These are phyloP conservation scores for Aspergillus novoparasiticus DNA, from an alignment of 2,329 filamentous ascomycete species.

Conservation along the genomic window DNA sequence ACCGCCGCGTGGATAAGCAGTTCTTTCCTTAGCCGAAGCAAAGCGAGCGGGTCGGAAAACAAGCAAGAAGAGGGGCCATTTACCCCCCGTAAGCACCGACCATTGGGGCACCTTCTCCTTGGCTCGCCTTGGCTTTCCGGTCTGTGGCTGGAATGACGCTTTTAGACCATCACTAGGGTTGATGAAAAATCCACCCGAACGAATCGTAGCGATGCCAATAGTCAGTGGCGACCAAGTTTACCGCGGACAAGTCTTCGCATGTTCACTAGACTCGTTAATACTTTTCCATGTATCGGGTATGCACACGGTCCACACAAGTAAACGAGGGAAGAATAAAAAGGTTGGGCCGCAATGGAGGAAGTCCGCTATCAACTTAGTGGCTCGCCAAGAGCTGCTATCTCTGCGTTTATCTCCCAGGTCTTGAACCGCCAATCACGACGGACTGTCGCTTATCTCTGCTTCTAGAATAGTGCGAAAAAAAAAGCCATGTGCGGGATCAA, in stretches of 20 bases:
- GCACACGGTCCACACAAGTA: too few relatives aligned
- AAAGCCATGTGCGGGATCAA: background rate
- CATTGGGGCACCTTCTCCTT: conserved; percentile 5
- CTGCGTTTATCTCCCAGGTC: background rate
- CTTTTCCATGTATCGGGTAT: background rate
- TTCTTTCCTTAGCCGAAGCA: conserved; percentile 6
- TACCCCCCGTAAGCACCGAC: background rate
- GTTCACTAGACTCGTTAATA: background rate
- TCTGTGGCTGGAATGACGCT: background rate
- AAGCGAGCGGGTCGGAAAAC: conserved; percentile 6
- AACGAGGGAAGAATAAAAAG: background rate
- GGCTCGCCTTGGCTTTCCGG: conserved; percentile 10
- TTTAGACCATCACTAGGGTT: background rate
- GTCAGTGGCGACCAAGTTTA: background rate
- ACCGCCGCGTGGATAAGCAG: background rate
- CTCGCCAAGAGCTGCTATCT: background rate
- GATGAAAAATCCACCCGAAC: background rate
- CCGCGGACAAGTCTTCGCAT: background rate
- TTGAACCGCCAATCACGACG: background rate
- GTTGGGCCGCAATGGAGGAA: background rate
- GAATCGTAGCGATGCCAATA: background rate
- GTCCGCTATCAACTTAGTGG: background rate
- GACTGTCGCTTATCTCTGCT: conserved; percentile 3
- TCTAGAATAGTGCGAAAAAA: background rate
- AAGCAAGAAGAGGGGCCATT: background rate